These are phyloP conservation scores for Heliamphora exappendiculata DNA, from an alignment of 148 eudicot species.

Conservation along the genomic window DNA sequence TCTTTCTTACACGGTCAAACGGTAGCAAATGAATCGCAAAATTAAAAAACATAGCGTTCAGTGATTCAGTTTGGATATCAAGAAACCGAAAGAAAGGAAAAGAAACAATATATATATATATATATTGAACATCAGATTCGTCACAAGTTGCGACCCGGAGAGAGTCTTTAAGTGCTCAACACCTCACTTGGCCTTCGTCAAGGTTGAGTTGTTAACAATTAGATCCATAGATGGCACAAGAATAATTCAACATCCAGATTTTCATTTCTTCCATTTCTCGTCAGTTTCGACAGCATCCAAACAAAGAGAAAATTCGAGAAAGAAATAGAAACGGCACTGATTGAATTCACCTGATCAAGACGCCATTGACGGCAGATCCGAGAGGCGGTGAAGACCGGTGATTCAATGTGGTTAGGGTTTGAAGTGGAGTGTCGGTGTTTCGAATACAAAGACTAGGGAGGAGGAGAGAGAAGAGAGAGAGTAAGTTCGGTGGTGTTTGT, in stretches of 20 bases:
- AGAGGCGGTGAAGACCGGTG: neutral
- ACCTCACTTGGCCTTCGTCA: neutral
- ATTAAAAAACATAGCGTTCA: neutral
- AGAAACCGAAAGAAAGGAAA: neutral
- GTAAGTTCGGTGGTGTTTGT: neutral
- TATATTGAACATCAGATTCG: neutral
- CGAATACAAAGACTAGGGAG: neutral
- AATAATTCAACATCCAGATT: neutral
- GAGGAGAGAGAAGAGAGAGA: neutral
- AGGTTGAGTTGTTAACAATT: neutral
- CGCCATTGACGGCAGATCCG: slow-evolving; percentile 10
- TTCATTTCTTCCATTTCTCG: neutral
- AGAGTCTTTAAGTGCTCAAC: neutral
- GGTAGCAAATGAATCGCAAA: neutral
- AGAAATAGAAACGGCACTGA: neutral
- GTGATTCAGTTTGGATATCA: neutral
- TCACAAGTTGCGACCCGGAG: neutral
- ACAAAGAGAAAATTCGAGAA: neutral
- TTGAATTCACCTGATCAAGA: slow-evolving; percentile 9
- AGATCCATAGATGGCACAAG: neutral
- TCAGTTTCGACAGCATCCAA: neutral
- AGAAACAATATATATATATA: neutral
- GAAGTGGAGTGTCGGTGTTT: slow-evolving; percentile 12
- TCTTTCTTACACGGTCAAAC: neutral
- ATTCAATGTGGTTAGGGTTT: slow-evolving; percentile 12